Conservation (phyloP, 2,329 filamentous ascomycete species). For the Thelonectria olida region DNA sequence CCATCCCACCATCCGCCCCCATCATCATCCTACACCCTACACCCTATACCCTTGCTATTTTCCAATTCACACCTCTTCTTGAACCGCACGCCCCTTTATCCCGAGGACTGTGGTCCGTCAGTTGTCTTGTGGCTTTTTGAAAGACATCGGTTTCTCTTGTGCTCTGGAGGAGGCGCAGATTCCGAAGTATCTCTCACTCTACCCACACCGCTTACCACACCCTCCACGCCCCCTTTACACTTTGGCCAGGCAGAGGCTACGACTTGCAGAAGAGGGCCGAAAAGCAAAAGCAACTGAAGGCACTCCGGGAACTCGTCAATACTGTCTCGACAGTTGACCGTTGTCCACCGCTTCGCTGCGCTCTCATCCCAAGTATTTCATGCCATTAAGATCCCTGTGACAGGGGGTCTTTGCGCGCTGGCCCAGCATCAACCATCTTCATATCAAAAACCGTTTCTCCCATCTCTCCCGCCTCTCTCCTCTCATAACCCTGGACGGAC, state of each 20-base stretch:
- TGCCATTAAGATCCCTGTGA: slow-evolving; percentile 33
- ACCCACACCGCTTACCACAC: slow-evolving; percentile 7
- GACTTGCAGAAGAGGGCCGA: slow-evolving; percentile 26
- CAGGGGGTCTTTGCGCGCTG: slow-evolving; percentile 34
- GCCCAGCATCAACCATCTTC: slow-evolving; percentile 30
- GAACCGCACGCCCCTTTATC: not conserved
- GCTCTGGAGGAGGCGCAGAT: slow-evolving; percentile 25
- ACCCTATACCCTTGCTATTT: not conserved
- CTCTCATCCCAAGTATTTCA: slow-evolving; percentile 37
- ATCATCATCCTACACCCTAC: not conserved
- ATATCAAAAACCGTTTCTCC: slow-evolving; percentile 33
- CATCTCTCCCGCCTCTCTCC: slow-evolving; percentile 22
- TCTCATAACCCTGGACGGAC: slow-evolving; percentile 28
- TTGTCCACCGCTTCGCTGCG: slow-evolving; percentile 36
- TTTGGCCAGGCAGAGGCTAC: slow-evolving; percentile 26
- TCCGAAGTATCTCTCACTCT: slow-evolving; percentile 23
- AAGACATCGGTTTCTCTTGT: slow-evolving; percentile 27
- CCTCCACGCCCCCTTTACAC: slow-evolving; percentile 16
- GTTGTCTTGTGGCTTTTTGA: slow-evolving; percentile 2
- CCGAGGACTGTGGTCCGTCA: slow-evolving; percentile 5
- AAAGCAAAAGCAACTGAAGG: slow-evolving; percentile 23
- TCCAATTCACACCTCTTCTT: not conserved
- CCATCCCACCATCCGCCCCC: slow-evolving; percentile 7
- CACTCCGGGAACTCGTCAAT: slow-evolving; percentile 27
- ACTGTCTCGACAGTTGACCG: slow-evolving; percentile 26